These are phyloP conservation scores for Tulasnella sp. DNA, from an alignment of 768 basidiomycete genomes.

Conservation along the genomic window DNA sequence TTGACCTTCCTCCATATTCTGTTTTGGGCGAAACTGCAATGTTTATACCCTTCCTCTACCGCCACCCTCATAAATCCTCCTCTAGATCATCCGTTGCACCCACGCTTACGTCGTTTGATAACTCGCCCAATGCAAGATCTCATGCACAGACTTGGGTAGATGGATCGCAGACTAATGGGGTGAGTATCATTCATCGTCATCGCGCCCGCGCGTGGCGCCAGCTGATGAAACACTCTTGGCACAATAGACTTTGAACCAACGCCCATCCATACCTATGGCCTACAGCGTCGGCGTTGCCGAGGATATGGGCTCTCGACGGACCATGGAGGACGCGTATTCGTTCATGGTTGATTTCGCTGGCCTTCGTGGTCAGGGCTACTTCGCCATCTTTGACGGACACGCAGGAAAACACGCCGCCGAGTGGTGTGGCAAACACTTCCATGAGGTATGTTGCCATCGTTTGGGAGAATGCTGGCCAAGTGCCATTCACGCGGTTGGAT, in stretches of 20 bases:
- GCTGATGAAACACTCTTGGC: not conserved
- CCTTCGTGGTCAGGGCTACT: conserved; percentile 92
- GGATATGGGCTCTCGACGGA: conserved; percentile 80
- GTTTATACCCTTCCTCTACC: not conserved
- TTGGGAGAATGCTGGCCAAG: too few relatives aligned
- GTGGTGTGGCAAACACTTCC: conserved; percentile 96
- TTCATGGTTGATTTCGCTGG: conserved; percentile 91
- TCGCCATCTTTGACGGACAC: conserved; percentile 96
- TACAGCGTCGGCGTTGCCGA: conserved; percentile 71
- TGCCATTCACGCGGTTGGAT: not conserved
- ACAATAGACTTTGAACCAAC: conserved; percentile 58
- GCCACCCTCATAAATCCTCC: not conserved
- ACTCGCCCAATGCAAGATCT: not conserved
- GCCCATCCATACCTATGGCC: conserved; percentile 52
- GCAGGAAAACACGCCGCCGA: conserved; percentile 98
- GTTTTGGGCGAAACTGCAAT: not conserved
- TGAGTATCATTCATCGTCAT: too few relatives aligned
- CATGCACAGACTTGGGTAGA: not conserved
- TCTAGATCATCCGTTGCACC: not conserved
- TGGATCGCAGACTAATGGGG: too few relatives aligned
- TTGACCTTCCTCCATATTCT: too few relatives aligned
- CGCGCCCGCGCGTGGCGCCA: not conserved
- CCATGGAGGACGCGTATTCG: conserved; percentile 97
- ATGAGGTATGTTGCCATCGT: conserved; percentile 57
- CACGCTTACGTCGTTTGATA: not conserved